Evolutionary conservation across 257 asterid genomes (phyloP), one percentile per base, ranked within the genome.

Genomic region (Capsicum baccatum): DNA sequence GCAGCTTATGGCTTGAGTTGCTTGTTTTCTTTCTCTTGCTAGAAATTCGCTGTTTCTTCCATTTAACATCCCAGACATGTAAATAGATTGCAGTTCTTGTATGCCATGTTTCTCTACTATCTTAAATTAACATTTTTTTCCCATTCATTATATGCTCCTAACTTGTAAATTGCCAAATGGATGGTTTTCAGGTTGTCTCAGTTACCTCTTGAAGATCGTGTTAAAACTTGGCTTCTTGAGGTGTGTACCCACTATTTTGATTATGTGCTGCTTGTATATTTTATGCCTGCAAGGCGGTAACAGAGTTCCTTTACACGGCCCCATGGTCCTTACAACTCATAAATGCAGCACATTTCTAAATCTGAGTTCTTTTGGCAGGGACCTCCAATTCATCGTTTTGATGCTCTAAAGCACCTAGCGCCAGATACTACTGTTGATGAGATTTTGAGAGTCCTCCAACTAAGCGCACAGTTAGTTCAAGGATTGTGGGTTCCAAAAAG

Each of bases 401-500:
- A 85, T 85, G 86, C 93, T 87, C 84, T 96, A 82, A 94, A 90
- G 91, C 82, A 92, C 90, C 89, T 96, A 21, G 98, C 97, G 14
- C 93, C 91, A 6, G 95, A 90, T 76, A 91, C 89, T 79, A 76
- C 97, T 19, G 86, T 44, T 52, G 97, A 96, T 87, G 94, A 91
- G 83, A 86, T 94, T 64, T 84, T 94, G 83, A 88, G 42, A 85
- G 91, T 93, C 76, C 88, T 96, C 86, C 91, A 88, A 70, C 93
- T 91, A 50, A 85, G 84, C 86, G 98, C 96, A 79, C 89, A 84
- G 60, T 85, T 96, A 88, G 94, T 96, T 89, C 98, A 94, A 88
- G 99, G 99, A 81, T 89, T 94, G 64, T 96, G 99, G 99, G 90
- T 92, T 85, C 94, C 94, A 7, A 94, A 86, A 88, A 92, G 93